A percentile compares a stretch with the other conserved stretches of the same genome.
Conservation (phyloP, 2,329 filamentous ascomycete species). For the Hymenoscyphus occultus region DNA sequence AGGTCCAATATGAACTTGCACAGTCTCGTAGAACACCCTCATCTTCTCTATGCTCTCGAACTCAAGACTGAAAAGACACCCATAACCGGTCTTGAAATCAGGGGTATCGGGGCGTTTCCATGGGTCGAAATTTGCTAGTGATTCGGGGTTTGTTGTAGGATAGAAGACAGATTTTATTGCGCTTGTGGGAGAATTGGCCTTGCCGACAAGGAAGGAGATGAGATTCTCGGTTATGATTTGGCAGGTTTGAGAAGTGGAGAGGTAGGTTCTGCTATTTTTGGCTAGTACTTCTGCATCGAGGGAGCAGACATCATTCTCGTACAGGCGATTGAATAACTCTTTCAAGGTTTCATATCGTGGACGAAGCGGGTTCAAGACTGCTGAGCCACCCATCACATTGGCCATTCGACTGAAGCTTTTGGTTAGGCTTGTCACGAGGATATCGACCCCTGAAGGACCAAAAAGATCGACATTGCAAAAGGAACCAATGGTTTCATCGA, state of each 20-base stretch:
- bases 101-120: slow-evolving; percentile 34
- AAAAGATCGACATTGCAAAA: slow-evolving; percentile 46
- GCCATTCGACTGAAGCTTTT: slow-evolving; percentile 57
- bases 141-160: slow-evolving; percentile 37
- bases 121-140: slow-evolving; percentile 27
- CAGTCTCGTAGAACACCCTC: slow-evolving; percentile 48
- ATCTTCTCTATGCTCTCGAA: slow-evolving; percentile 44
- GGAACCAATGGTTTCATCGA: slow-evolving; percentile 40
- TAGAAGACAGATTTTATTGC: slow-evolving; percentile 45
- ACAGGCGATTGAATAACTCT: slow-evolving; percentile 30
- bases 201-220: slow-evolving; percentile 39
- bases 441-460: slow-evolving; percentile 41
- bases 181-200: slow-evolving; percentile 22
- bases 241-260: slow-evolving; percentile 39
- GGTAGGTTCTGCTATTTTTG: slow-evolving; percentile 45
- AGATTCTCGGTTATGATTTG: slow-evolving; percentile 45
- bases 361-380: slow-evolving; percentile 48
- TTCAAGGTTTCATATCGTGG: slow-evolving; percentile 41
- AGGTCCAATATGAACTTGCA: slow-evolving; percentile 50
- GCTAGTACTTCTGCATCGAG: slow-evolving; percentile 47
- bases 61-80: slow-evolving; percentile 52
- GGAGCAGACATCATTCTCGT: slow-evolving; percentile 47
- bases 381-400: slow-evolving; percentile 53
- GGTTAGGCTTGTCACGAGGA: slow-evolving; percentile 52
- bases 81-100: slow-evolving; percentile 53